A percentile compares a stretch with the other conserved stretches of the same genome.
Evolutionary conservation across 805 yeast genomes (phyloP).

Genomic region (Wickerhamomyces strasburgensis): DNA sequence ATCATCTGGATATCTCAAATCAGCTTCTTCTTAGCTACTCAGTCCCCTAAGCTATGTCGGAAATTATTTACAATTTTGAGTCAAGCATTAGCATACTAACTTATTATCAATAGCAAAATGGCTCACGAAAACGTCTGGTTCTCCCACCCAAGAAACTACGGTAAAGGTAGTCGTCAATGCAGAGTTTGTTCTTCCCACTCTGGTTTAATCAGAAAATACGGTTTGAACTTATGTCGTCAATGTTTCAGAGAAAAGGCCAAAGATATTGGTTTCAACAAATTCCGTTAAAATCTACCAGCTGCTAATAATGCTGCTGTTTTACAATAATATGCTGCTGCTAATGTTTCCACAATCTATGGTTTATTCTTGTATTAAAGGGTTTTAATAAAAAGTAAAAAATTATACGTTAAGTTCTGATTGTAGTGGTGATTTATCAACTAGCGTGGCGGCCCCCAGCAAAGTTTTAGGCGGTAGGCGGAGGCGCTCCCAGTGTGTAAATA

Average conservation of each 20-base stretch:
- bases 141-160: conserved; percentile 99
- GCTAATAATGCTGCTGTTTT: neutral
- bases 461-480: too few species aligned
- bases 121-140: conserved; percentile 99
- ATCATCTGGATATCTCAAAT: too few species aligned
- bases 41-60: too few species aligned
- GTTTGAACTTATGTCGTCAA: conserved; percentile 99
- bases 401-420: neutral
- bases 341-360: conserved; percentile 12
- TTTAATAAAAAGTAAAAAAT: conserved; percentile 2
- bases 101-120: conserved; percentile 59
- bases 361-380: conserved; percentile 19
- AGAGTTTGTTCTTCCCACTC: conserved; percentile 98
- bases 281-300: conserved; percentile 60
- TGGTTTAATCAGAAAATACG: conserved; percentile 99
- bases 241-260: conserved; percentile 99
- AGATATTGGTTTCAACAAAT: conserved; percentile 99
- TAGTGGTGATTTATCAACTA: too few species aligned
- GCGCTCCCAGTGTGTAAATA: neutral
- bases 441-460: too few species aligned
- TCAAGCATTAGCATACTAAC: conserved; percentile 24
- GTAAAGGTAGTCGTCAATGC: conserved; percentile 99
- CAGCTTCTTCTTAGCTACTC: too few species aligned
- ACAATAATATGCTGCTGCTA: conserved; percentile 10
- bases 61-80: too few species aligned